Conservation (phyloP, 129 eudicot genomes). For the Centella asiatica region DNA sequence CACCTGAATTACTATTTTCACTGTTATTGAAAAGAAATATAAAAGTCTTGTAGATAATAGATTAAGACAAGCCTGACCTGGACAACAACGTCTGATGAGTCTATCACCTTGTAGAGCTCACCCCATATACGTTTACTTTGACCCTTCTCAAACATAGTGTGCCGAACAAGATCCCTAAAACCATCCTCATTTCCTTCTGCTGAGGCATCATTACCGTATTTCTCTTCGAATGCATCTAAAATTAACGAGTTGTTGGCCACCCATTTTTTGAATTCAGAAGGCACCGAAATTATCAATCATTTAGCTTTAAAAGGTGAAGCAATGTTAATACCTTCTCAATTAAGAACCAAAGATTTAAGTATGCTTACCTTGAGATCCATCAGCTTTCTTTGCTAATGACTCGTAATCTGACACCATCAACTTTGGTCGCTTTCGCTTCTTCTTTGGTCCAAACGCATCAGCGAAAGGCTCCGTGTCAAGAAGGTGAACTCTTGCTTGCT, state of each 20-base stretch:
- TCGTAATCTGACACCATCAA: constrained; percentile 71
- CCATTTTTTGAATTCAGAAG: not conserved
- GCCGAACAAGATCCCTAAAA: constrained; percentile 87
- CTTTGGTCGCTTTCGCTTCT: constrained; percentile 83
- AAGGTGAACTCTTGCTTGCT: constrained; percentile 95
- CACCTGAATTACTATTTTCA: too few relatives aligned
- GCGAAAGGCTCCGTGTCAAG: constrained; percentile 86
- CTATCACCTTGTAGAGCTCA: constrained; percentile 96
- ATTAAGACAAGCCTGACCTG: constrained; percentile 42
- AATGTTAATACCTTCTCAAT: not conserved
- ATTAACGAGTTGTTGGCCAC: not conserved
- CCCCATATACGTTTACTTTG: constrained; percentile 99
- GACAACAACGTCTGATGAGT: constrained; percentile 95
- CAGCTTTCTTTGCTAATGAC: constrained; percentile 66
- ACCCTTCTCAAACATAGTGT: constrained; percentile 92
- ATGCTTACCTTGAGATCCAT: constrained; percentile 62
- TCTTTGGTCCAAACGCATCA: constrained; percentile 92
- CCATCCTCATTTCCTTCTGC: constrained; percentile 70
- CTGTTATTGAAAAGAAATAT: too few relatives aligned
- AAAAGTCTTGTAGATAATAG: too few relatives aligned
- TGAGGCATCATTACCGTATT: constrained; percentile 44
- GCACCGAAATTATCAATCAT: not conserved
- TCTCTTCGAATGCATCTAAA: constrained; percentile 83
- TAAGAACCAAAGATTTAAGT: not conserved
- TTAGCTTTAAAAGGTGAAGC: too few relatives aligned